Evolutionary conservation across 352 stramenopile species (phyloP), one percentile per base, ranked within the genome.

Genomic region (Globisporangium heterothallicum): DNA sequence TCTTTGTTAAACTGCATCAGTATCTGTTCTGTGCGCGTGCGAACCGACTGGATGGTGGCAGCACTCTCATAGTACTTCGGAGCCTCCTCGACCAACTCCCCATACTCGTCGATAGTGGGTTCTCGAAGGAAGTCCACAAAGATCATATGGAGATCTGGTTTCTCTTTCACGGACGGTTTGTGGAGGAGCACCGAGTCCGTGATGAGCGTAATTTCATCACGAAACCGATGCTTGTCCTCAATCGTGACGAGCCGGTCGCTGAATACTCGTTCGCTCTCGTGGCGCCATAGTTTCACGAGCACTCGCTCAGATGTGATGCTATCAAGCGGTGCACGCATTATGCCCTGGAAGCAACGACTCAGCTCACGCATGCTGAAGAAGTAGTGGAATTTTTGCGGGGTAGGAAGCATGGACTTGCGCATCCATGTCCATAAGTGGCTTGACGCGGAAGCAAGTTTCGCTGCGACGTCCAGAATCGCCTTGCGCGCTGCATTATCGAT

Each of bases 81-180:
- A 6, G 88, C 70, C 45, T 95, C 84, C 22, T 70, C 70, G 0
- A 95, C 42, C 6, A 93, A 51, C 14, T 91, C 72, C 10, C 86
- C 86, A 29, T 92, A 81, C 36, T 97, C 88, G 53, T 96, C 84
- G 25, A 89, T 55, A 12, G 79, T 71, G 7, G 87, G 68, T 43
- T 96, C 86, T 18, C 80, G 64, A 10, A 97, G 45, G 60, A 96
- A 97, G 51, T 95, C 81, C n/a, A 94, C 84, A 61, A 94, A 89
- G 0, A 88, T 14, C 6, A 52, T 53, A 0, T 46, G 35, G 13
- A 24, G 38, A 29, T 67, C 26, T 22, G 53, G 56, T 24, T 56
- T 59, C 18, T 72, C 52, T 44, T 70, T 77, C 27, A 36, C 56
- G 24, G 62, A 54, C 53, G 54, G 55, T 41, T 61, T 65, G 51